These are phyloP conservation scores for Puya raimondii DNA, from an alignment of 176 grass and related monocot genomes.

Conservation along the genomic window DNA sequence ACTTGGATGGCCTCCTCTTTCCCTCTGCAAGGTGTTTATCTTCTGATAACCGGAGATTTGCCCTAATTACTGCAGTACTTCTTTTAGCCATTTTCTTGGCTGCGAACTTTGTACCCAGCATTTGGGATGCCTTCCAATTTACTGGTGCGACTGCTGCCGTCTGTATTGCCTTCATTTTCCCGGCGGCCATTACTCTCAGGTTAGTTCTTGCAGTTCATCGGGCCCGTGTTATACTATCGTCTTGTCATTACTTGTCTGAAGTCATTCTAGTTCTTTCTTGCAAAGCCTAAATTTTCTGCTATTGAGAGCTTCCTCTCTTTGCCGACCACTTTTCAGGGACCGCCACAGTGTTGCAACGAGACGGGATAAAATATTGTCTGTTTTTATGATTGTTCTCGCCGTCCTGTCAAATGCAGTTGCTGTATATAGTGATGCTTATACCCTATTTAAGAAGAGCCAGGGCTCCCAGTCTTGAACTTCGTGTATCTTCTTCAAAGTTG, in stretches of 20 bases:
- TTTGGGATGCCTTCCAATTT: constrained; percentile 97
- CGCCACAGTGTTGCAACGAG: constrained; percentile 51
- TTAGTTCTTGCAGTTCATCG: constrained; percentile 14
- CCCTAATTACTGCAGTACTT: constrained; percentile 40
- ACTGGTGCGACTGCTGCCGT: constrained; percentile 96
- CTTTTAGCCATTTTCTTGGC: constrained; percentile 64
- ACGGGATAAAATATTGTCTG: constrained; percentile 55
- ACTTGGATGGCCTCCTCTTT: constrained; percentile 84
- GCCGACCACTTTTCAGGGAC: constrained; percentile 46
- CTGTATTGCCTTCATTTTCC: constrained; percentile 95
- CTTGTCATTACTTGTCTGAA: neutral
- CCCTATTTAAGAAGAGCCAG: constrained; percentile 48
- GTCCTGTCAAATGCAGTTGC: constrained; percentile 73
- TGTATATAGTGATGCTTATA: constrained; percentile 78
- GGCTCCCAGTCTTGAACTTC: constrained; percentile 6
- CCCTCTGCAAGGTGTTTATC: constrained; percentile 41
- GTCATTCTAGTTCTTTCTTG: neutral
- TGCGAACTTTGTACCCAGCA: constrained; percentile 94
- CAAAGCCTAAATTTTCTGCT: no score
- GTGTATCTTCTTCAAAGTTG: neutral
- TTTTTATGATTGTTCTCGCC: constrained; percentile 79
- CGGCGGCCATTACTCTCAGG: constrained; percentile 80
- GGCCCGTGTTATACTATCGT: neutral
- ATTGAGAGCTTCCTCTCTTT: neutral
- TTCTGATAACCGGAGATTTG: constrained; percentile 67